phyloP scores from a whole-genome alignment of 2,329 filamentous ascomycete genomes.

The Fusarium metavorans region DNA sequence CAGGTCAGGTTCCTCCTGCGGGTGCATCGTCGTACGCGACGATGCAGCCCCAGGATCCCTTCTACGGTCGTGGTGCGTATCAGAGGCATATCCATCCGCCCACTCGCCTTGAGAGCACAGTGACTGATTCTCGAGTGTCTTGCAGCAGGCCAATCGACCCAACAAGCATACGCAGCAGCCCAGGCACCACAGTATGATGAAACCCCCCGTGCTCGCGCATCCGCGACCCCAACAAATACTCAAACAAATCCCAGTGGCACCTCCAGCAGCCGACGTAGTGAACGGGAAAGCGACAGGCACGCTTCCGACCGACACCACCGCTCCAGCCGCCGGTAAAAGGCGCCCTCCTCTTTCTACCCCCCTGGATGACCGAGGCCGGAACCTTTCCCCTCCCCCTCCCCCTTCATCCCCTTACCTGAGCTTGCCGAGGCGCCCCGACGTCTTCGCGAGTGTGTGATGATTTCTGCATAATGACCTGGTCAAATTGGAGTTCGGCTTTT shows the following conservation, averaged over 20 bases:
- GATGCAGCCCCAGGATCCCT: slow-evolving; percentile 64
- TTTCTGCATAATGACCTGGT: slow-evolving; percentile 46
- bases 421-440: slow-evolving; percentile 38
- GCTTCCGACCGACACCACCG: slow-evolving; percentile 55
- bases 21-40: slow-evolving; percentile 50
- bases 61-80: slow-evolving; percentile 73
- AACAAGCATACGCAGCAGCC: slow-evolving; percentile 55
- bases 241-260: slow-evolving; percentile 54
- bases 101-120: slow-evolving; percentile 50
- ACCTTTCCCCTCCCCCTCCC: slow-evolving; percentile 20
- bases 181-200: slow-evolving; percentile 67
- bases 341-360: slow-evolving; percentile 1
- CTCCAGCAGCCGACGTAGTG: slow-evolving; percentile 55
- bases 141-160: slow-evolving; percentile 58
- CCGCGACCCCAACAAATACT: slow-evolving; percentile 53
- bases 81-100: slow-evolving; percentile 39
- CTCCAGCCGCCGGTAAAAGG: slow-evolving; percentile 52
- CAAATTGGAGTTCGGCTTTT: slow-evolving; percentile 44
- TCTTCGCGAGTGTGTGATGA: slow-evolving; percentile 47
- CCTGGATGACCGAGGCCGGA: slow-evolving; percentile 36
- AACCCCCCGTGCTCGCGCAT: slow-evolving; percentile 54
- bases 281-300: slow-evolving; percentile 57
- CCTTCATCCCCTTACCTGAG: slow-evolving; percentile 23
- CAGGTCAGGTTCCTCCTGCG: slow-evolving; percentile 52
- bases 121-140: slow-evolving; percentile 60